phyloP scores from a whole-genome alignment of 352 stramenopile species.

The Globisporangium irregulare region DNA sequence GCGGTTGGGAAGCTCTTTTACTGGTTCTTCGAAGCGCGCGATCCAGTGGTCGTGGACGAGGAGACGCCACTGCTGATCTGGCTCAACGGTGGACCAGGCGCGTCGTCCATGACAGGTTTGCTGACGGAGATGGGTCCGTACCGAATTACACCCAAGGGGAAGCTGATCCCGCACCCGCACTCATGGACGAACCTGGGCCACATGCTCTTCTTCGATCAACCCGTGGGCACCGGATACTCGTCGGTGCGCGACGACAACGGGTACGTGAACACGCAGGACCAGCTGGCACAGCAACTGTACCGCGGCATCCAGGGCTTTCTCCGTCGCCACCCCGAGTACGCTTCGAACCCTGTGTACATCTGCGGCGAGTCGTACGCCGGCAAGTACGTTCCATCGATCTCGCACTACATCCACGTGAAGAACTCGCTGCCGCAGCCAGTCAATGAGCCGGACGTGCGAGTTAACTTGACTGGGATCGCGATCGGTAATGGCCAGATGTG shows the following conservation, averaged over 20 bases:
- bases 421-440: conserved; percentile 44
- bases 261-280: conserved; percentile 66
- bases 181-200: conserved; percentile 77
- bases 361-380: conserved; percentile 95
- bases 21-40: conserved; percentile 83
- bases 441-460: conserved; percentile 29
- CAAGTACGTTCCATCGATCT: conserved; percentile 95
- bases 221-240: conserved; percentile 77
- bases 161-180: conserved; percentile 61
- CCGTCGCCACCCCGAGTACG: conserved; percentile 80
- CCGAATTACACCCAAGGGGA: conserved; percentile 58
- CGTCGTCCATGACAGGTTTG: conserved; percentile 78
- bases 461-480: conserved; percentile 87
- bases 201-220: conserved; percentile 86
- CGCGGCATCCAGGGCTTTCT: conserved; percentile 91
- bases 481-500: conserved; percentile 90
- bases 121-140: conserved; percentile 81
- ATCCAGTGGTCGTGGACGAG: conserved; percentile 34
- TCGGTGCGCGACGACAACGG: conserved; percentile 65
- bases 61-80: conserved; percentile 71
- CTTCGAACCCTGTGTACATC: conserved; percentile 52
- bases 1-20: conserved; percentile 74
- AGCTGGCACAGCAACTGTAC: conserved; percentile 88
- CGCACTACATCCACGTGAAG: conserved; percentile 90
- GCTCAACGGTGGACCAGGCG: conserved; percentile 76